Evolutionary conservation across 139 green algal genomes (phyloP).

Genomic region (Microglena sp.): DNA sequence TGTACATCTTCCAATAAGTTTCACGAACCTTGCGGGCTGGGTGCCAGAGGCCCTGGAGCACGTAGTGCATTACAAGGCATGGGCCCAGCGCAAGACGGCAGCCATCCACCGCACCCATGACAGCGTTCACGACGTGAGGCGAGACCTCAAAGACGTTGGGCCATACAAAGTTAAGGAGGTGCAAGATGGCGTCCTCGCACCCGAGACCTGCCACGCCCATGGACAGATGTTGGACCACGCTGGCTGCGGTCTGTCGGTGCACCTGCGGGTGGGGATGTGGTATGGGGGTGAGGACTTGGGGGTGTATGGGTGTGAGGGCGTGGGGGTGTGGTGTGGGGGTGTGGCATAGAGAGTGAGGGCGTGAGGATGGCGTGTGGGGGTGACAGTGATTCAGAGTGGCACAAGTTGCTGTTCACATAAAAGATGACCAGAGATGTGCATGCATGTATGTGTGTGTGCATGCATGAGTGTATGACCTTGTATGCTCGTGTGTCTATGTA

Average conservation of each 20-base stretch:
- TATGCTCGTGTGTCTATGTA: too few species aligned
- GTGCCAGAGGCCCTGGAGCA: slow-evolving; percentile 49
- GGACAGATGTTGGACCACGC: slow-evolving; percentile 83
- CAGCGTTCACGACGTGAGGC: slow-evolving; percentile 89
- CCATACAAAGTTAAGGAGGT: slow-evolving; percentile 98
- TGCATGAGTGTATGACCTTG: too few species aligned
- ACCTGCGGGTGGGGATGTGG: slow-evolving; percentile 47
- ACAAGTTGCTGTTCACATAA: too few species aligned
- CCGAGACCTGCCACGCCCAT: slow-evolving; percentile 85
- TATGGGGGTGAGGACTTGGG: not conserved
- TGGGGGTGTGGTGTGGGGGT: not conserved
- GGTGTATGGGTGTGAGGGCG: not conserved
- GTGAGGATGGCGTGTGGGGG: too few species aligned
- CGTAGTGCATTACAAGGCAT: slow-evolving; percentile 78
- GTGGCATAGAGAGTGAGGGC: not conserved
- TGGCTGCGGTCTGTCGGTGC: slow-evolving; percentile 90
- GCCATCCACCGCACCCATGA: slow-evolving; percentile 86
- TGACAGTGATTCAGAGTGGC: too few species aligned
- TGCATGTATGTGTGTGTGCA: too few species aligned
- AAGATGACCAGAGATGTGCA: too few species aligned
- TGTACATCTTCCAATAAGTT: slow-evolving; percentile 97
- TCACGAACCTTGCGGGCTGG: slow-evolving; percentile 64
- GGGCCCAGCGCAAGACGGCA: slow-evolving; percentile 81
- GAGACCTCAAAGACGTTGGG: slow-evolving; percentile 97
- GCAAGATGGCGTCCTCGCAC: slow-evolving; percentile 90